Percentiles rank a stretch among this genome's conserved stretches.
Evolutionary conservation across 2,329 filamentous ascomycete species (phyloP).

Genomic region (Endothia cerciana): DNA sequence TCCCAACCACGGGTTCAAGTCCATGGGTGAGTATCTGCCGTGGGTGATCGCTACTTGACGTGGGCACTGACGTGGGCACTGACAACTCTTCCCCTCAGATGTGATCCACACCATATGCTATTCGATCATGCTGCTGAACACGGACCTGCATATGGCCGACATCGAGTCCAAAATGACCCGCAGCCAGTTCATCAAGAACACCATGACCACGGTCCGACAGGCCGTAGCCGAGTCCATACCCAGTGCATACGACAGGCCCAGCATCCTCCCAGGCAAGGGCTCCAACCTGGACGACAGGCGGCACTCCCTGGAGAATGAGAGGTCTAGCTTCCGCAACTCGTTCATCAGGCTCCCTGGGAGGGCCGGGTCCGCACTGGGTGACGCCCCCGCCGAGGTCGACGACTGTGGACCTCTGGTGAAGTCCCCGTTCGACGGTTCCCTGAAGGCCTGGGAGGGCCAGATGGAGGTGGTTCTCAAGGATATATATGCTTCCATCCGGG

Average conservation of each 20-base stretch:
- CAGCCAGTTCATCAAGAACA: conserved; percentile 94
- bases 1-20: conserved; percentile 88
- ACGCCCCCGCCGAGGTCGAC: conserved; percentile 48
- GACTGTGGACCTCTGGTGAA: conserved; percentile 79
- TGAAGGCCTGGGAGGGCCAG: conserved; percentile 84
- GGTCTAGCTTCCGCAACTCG: conserved; percentile 49
- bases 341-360: conserved; percentile 54
- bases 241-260: conserved; percentile 64
- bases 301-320: conserved; percentile 43
- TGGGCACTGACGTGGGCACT: too few species aligned
- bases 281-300: conserved; percentile 38
- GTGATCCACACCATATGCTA: conserved; percentile 98
- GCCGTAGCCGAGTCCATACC: conserved; percentile 74
- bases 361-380: conserved; percentile 47
- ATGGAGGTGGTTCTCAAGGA: conserved; percentile 90
- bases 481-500: conserved; percentile 87
- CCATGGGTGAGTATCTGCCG: conserved; percentile 71
- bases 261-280: conserved; percentile 52
- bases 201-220: conserved; percentile 83
- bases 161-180: conserved; percentile 97
- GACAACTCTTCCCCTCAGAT: conserved; percentile 56
- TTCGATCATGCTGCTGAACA: conserved; percentile 92
- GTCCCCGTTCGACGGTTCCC: conserved; percentile 71
- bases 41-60: conserved; percentile 4
- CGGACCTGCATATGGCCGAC: conserved; percentile 91